Evolutionary conservation across 2,329 filamentous ascomycete species (phyloP).

Genomic region (Bipolaris cookei): DNA sequence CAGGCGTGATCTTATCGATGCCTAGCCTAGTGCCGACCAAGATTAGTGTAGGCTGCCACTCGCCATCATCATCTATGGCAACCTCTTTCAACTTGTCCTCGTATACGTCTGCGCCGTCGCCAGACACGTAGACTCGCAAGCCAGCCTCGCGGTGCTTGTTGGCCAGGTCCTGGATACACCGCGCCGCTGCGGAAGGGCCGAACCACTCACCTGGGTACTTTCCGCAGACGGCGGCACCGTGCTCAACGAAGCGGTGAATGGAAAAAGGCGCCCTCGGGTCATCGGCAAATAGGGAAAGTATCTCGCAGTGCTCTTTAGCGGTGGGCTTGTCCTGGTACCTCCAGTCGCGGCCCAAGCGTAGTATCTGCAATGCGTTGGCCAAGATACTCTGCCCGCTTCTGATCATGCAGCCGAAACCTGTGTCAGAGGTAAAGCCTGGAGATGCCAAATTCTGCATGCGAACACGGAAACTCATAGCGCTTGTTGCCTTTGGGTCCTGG

Average conservation of each 20-base stretch:
- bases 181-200: slow-evolving; percentile 92
- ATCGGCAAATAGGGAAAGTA: slow-evolving; percentile 87
- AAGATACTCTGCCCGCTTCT: slow-evolving; percentile 91
- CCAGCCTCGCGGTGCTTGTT: slow-evolving; percentile 66
- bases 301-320: slow-evolving; percentile 66
- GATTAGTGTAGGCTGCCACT: slow-evolving; percentile 84
- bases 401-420: slow-evolving; percentile 99
- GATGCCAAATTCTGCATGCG: slow-evolving; percentile 84
- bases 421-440: slow-evolving; percentile 86
- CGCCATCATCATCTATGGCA: slow-evolving; percentile 69
- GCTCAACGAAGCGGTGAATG: slow-evolving; percentile 90
- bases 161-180: slow-evolving; percentile 85
- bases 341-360: slow-evolving; percentile 86
- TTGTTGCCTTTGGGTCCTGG: slow-evolving; percentile 71
- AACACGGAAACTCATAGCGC: slow-evolving; percentile 80
- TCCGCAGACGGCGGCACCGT: slow-evolving; percentile 84
- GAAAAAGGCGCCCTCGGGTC: slow-evolving; percentile 87
- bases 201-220: slow-evolving; percentile 99
- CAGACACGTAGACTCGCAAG: slow-evolving; percentile 85
- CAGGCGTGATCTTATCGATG: slow-evolving; percentile 90
- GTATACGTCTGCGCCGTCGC: slow-evolving; percentile 90
- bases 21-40: slow-evolving; percentile 87
- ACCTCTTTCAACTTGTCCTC: slow-evolving; percentile 84
- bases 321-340: slow-evolving; percentile 63
- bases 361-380: slow-evolving; percentile 78